phyloP scores from a whole-genome alignment of 1,284 basidiomycete genomes.

The Moniliophthora roreri region DNA sequence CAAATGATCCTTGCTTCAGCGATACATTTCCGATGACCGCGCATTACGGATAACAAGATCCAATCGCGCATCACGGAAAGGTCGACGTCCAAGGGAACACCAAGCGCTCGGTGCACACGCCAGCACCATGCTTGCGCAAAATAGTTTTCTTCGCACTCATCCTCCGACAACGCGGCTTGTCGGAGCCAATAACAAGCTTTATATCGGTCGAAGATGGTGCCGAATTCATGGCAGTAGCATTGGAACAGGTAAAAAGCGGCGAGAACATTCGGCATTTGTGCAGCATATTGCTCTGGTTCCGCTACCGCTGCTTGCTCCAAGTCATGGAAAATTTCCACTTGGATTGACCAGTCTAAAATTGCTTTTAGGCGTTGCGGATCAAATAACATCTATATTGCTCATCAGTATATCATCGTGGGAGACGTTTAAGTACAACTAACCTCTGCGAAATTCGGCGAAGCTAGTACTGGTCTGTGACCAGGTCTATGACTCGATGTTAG shows the following conservation, averaged over 20 bases:
- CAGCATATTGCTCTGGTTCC: not conserved
- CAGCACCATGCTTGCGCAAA: constrained; percentile 10
- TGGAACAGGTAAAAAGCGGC: constrained; percentile 11
- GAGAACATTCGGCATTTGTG: not conserved
- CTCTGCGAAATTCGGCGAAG: constrained; percentile 7
- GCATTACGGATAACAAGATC: constrained; percentile 5
- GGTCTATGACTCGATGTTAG: not conserved
- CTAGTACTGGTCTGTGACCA: constrained; percentile 3
- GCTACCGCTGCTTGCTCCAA: constrained; percentile 1
- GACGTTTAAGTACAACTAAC: not conserved
- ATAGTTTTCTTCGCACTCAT: constrained; percentile 8
- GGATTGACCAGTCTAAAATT: constrained; percentile 7
- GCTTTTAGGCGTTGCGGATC: constrained; percentile 5
- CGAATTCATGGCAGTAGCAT: constrained; percentile 11
- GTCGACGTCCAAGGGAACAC: constrained; percentile 2
- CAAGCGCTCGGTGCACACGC: constrained; percentile 5
- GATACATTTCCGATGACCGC: constrained; percentile 8
- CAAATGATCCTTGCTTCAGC: not conserved
- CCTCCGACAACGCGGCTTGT: constrained; percentile 1
- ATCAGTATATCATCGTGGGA: not conserved
- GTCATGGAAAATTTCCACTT: constrained; percentile 4
- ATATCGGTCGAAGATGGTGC: not conserved
- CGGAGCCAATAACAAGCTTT: constrained; percentile 12
- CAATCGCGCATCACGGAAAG: not conserved
- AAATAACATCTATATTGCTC: constrained; percentile 5